Base-by-base conservation (phyloP, 306 rosid genomes). In the Castanea crenata region DNA sequence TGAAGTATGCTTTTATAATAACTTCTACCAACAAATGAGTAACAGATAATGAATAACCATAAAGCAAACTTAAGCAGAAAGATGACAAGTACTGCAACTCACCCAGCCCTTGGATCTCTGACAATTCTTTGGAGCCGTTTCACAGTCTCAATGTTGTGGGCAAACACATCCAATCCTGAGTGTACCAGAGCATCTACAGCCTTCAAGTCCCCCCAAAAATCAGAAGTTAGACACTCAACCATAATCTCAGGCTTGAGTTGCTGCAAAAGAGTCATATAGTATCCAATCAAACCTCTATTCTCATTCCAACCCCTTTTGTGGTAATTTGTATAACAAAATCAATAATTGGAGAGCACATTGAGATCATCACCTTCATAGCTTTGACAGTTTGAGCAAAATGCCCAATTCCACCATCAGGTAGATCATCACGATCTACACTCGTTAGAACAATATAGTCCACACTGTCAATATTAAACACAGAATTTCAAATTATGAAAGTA, bases 31-130 rank as follows among this genome's bases (percentile, higher is more conserved):
- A 64, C 41, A 3, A 64, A 64, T 64, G 44, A 29, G 27, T 63
- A 29, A 63, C 69, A 15, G 3, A 63, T 7, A 63, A 29, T 29
- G 35, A 64, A 64, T 23, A 21, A 44, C 74, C 12, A 44, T 38
- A 41, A 35, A 38, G 57, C 1, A 21, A 59, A 71, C 62, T 8
- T 14, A 70, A 41, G 59, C 6, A 70, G 19, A 6, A 57, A 69
- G 74, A 79, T 78, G 29, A 69, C 18, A 5, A 29, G 73, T 32
- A 73, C 32, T 75, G 82, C 41, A 74, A 69, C 93, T 88, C 74
- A 94, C 99, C 98, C 99, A 63, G 99, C 99, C 74, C 97, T 91
- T 55, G 99, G 98, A 83, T 95, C 99, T 84, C 99, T 88, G 38
- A 95, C 99, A 81, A 95, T 88, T 82, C 98, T 83, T 76, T 95